These are phyloP conservation scores for Euryodendron excelsum DNA, from an alignment of 148 eudicot genomes.

Conservation along the genomic window DNA sequence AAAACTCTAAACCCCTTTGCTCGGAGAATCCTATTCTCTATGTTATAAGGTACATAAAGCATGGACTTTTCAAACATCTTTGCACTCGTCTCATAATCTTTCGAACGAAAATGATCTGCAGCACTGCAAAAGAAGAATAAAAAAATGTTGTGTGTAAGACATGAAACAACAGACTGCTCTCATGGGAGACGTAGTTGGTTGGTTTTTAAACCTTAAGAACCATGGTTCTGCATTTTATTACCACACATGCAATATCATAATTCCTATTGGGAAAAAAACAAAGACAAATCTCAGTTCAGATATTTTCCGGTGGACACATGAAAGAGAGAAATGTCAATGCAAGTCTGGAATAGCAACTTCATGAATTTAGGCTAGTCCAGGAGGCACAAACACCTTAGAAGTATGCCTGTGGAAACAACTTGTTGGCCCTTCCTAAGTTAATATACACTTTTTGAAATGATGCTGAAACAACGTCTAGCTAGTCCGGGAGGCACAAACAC, in stretches of 20 bases:
- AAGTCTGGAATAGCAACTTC: neutral
- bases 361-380: neutral
- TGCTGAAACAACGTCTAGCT: neutral
- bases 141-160: too few relatives aligned
- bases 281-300: neutral
- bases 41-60: constrained; percentile 77
- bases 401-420: neutral
- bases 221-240: neutral
- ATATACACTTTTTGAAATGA: too few relatives aligned
- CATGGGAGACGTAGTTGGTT: neutral
- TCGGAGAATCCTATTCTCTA: constrained; percentile 69
- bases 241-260: neutral
- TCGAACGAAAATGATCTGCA: constrained; percentile 73
- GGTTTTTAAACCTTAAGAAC: neutral
- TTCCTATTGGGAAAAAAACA: neutral
- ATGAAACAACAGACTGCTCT: constrained; percentile 11
- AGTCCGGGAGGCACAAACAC: neutral
- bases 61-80: constrained; percentile 85
- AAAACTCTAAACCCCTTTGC: constrained; percentile 94
- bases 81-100: constrained; percentile 74
- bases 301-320: neutral
- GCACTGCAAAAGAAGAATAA: constrained; percentile 54
- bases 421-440: neutral
- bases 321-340: neutral
- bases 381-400: neutral